These are phyloP conservation scores for Dacryopinax spathularia DNA, from an alignment of 768 basidiomycete genomes.

Conservation along the genomic window DNA sequence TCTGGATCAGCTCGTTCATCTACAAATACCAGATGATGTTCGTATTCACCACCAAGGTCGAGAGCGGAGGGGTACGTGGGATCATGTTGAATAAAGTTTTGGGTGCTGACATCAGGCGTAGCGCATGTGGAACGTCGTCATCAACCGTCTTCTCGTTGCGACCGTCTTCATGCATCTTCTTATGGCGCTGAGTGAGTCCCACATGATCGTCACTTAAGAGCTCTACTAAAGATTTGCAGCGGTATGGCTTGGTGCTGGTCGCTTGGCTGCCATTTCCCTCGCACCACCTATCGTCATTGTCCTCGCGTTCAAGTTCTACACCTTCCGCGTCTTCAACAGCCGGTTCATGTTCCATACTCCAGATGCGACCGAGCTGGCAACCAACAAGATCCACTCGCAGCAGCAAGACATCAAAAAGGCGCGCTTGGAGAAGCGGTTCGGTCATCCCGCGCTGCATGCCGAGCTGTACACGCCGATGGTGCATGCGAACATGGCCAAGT, in stretches of 20 bases:
- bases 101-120: constrained; percentile 20
- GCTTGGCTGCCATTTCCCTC: constrained; percentile 57
- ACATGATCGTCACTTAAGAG: constrained; percentile 4
- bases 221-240: constrained; percentile 38
- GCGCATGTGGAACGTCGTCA: constrained; percentile 87
- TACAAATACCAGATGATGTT: constrained; percentile 92
- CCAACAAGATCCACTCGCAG: constrained; percentile 63
- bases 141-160: constrained; percentile 72
- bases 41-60: constrained; percentile 74
- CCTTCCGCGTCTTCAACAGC: constrained; percentile 50
- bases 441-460: constrained; percentile 78
- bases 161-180: constrained; percentile 76
- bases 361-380: constrained; percentile 55
- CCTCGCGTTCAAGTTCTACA: constrained; percentile 69
- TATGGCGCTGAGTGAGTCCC: constrained; percentile 70
- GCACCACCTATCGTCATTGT: constrained; percentile 76
- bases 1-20: constrained; percentile 41
- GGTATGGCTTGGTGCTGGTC: constrained; percentile 59
- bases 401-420: constrained; percentile 56
- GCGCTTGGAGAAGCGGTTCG: constrained; percentile 79
- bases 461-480: constrained; percentile 83
- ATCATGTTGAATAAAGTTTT: background rate
- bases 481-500: constrained; percentile 70
- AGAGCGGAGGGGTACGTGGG: constrained; percentile 74
- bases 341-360: constrained; percentile 78